Evolutionary conservation across 225 moss, liverwort and hornwort species (phyloP).

Genomic region (Neckera pumila): DNA sequence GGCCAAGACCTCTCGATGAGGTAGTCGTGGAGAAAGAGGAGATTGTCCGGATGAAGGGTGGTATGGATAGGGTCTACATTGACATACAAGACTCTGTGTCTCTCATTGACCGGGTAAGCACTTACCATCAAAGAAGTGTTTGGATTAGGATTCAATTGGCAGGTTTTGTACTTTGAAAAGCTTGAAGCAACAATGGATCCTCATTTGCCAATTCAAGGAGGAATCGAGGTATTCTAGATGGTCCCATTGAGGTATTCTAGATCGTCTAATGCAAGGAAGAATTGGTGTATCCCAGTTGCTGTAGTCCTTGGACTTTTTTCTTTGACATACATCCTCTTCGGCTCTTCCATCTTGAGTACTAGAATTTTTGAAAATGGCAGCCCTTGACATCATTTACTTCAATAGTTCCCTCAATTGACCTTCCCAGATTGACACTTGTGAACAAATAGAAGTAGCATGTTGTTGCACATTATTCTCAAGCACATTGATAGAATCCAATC

Average conservation of each 20-base stretch:
- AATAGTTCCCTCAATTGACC: background rate
- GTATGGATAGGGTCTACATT: slow-evolving; percentile 42
- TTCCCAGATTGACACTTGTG: background rate
- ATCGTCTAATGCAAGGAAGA: background rate
- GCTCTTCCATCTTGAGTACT: background rate
- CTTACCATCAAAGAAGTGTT: background rate
- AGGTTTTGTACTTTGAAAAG: background rate
- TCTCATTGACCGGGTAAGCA: slow-evolving; percentile 68
- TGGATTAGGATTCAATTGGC: background rate
- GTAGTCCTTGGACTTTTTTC: background rate
- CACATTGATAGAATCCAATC: background rate
- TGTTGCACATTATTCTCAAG: background rate
- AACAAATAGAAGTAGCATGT: background rate
- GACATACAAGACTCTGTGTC: slow-evolving; percentile 39
- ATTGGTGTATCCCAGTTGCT: background rate
- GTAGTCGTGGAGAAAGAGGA: slow-evolving; percentile 38
- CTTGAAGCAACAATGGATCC: background rate
- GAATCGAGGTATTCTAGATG: background rate
- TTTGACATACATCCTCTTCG: background rate
- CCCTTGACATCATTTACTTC: background rate
- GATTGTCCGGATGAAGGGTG: slow-evolving; percentile 36
- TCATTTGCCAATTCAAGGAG: background rate
- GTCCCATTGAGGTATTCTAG: background rate
- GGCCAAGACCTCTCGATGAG: background rate
- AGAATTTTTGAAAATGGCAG: background rate